Evolutionary conservation across 257 asterid genomes (phyloP).

Genomic region (Plantago ovata): DNA sequence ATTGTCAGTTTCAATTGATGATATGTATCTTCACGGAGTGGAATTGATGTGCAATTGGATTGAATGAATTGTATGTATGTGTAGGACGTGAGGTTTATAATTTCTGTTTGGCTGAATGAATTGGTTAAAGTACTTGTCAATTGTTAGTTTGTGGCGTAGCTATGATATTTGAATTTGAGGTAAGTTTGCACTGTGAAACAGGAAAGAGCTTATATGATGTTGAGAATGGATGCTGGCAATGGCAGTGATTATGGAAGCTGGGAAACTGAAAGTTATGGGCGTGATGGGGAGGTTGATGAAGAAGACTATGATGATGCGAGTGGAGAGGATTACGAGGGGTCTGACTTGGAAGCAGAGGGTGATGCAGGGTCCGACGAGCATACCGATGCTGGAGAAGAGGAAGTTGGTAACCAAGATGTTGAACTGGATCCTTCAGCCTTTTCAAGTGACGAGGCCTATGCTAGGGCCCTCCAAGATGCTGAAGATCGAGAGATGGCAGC

Average conservation of each 20-base stretch:
- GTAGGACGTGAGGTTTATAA: no score
- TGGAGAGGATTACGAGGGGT: conserved; percentile 65
- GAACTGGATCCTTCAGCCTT: conserved; percentile 83
- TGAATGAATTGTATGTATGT: no score
- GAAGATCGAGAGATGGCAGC: conserved; percentile 92
- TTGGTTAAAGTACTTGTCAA: neutral
- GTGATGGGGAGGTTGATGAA: conserved; percentile 45
- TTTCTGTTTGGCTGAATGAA: neutral
- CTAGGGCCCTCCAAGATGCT: conserved; percentile 93
- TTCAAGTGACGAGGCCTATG: conserved; percentile 93
- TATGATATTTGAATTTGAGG: neutral
- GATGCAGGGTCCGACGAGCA: conserved; percentile 53
- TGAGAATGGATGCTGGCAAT: conserved; percentile 57
- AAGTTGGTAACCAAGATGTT: conserved; percentile 41
- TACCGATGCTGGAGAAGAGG: conserved; percentile 52
- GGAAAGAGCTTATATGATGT: conserved; percentile 97
- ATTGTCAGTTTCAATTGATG: no score
- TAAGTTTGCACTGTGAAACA: conserved; percentile 18
- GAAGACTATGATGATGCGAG: conserved; percentile 60
- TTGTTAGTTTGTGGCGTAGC: neutral
- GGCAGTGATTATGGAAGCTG: conserved; percentile 71
- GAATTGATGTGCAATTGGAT: no score
- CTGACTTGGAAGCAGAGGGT: conserved; percentile 50
- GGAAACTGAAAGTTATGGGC: conserved; percentile 61
- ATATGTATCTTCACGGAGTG: no score